Conservation (phyloP, 2,329 filamentous ascomycete species). For the Aspergillus felis region DNA sequence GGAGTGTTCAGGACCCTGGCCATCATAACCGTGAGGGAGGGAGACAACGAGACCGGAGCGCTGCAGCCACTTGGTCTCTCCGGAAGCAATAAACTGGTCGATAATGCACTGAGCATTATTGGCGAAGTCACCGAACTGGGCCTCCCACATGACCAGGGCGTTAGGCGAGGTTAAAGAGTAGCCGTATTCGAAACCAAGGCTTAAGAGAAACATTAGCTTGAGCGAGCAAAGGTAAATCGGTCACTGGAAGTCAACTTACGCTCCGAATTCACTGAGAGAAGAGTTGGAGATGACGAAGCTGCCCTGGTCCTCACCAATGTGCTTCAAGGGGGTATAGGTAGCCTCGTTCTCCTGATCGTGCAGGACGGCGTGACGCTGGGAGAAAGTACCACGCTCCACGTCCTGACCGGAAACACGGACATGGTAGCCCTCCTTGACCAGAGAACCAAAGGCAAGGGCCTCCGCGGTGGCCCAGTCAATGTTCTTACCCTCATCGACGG, state of each 20-base stretch:
- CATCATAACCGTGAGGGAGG: slow-evolving; percentile 95
- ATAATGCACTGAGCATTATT: slow-evolving; percentile 99
- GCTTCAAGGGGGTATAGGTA: slow-evolving; percentile 87
- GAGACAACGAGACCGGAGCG: slow-evolving; percentile 95
- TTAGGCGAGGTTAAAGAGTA: slow-evolving; percentile 97
- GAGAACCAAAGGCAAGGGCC: slow-evolving; percentile 86
- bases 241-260: slow-evolving; percentile 39
- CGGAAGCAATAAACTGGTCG: slow-evolving; percentile 96
- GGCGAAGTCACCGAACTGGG: slow-evolving; percentile 98
- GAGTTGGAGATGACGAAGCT: slow-evolving; percentile 98
- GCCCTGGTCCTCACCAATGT: slow-evolving; percentile 85
- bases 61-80: slow-evolving; percentile 98
- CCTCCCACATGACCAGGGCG: slow-evolving; percentile 98
- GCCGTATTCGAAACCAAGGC: slow-evolving; percentile 95
- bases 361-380: slow-evolving; percentile 92
- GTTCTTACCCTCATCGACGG: slow-evolving; percentile 82
- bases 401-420: slow-evolving; percentile 97
- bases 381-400: slow-evolving; percentile 99
- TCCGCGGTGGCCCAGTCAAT: slow-evolving; percentile 98
- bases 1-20: slow-evolving; percentile 96
- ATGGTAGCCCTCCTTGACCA: slow-evolving; percentile 91
- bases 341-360: slow-evolving; percentile 94
- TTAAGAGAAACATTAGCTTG: slow-evolving; percentile 54
- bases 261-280: slow-evolving; percentile 69
- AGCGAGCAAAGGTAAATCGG: not conserved